A percentile compares a stretch with the other conserved stretches of the same genome.
Evolutionary conservation across 257 asterid species (phyloP).

Genomic region (Rauvolfia tetraphylla): DNA sequence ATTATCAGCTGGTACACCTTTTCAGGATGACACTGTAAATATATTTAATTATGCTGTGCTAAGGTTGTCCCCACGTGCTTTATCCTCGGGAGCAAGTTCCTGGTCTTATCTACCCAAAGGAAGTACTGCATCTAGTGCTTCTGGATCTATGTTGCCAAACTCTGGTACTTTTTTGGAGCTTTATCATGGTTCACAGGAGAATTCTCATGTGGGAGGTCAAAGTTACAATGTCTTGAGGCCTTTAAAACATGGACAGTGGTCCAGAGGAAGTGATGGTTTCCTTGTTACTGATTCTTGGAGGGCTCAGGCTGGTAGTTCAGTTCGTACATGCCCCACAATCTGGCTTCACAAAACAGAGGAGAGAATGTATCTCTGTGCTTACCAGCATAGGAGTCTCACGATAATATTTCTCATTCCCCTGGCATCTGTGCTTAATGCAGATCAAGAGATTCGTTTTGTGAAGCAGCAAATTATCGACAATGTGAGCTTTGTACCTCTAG

Average conservation of each 20-base stretch:
- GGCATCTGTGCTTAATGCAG: slow-evolving; percentile 63
- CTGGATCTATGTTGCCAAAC: slow-evolving; percentile 46
- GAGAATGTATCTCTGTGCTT: slow-evolving; percentile 74
- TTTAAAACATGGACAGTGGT: slow-evolving; percentile 81
- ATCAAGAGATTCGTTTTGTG: slow-evolving; percentile 67
- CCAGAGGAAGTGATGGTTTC: slow-evolving; percentile 82
- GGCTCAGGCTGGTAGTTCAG: slow-evolving; percentile 49
- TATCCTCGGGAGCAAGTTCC: slow-evolving; percentile 67
- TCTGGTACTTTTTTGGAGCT: slow-evolving; percentile 44
- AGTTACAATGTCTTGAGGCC: slow-evolving; percentile 80
- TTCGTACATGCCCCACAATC: slow-evolving; percentile 57
- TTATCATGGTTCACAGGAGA: slow-evolving; percentile 47
- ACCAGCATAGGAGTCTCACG: slow-evolving; percentile 82
- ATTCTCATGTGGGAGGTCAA: slow-evolving; percentile 47
- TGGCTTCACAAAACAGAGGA: slow-evolving; percentile 75
- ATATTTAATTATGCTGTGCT: slow-evolving; percentile 78
- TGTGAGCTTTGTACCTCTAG: slow-evolving; percentile 37
- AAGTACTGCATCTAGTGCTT: slow-evolving; percentile 34
- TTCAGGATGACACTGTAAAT: slow-evolving; percentile 75
- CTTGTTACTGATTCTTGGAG: slow-evolving; percentile 92
- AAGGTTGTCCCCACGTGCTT: slow-evolving; percentile 86
- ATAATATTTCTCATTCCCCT: slow-evolving; percentile 71
- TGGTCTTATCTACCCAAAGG: slow-evolving; percentile 67
- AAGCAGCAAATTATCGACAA: slow-evolving; percentile 80
- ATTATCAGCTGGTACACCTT: slow-evolving; percentile 3